Conservation (phyloP, 2,329 filamentous ascomycete genomes). For the Botryotinia narcissicola region DNA sequence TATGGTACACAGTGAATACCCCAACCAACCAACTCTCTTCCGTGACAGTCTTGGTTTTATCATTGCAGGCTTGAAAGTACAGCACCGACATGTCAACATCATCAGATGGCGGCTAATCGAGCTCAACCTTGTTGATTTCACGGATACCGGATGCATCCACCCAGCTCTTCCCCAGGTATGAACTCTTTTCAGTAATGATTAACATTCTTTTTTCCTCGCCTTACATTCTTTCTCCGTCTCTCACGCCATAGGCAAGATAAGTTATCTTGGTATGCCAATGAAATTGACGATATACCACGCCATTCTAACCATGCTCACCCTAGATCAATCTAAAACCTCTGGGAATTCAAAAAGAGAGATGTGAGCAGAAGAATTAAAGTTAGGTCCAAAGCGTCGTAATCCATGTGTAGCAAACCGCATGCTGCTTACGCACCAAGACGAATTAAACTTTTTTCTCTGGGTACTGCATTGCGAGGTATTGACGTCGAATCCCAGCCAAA, state of each 20-base stretch:
- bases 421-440: neutral
- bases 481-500: neutral
- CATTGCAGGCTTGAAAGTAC: neutral
- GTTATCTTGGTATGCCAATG: neutral
- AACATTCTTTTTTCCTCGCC: neutral
- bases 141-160: neutral
- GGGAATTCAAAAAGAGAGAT: neutral
- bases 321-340: neutral
- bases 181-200: neutral
- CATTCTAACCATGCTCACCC: neutral
- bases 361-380: neutral
- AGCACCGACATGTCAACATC: neutral
- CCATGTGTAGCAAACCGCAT: neutral
- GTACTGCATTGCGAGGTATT: neutral
- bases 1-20: neutral
- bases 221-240: neutral
- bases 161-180: neutral
- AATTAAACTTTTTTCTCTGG: neutral
- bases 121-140: neutral
- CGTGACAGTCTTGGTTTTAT: neutral
- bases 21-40: neutral
- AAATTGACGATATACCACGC: neutral
- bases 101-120: conserved; percentile 2
- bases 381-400: conserved; percentile 7
- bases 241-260: neutral